These are phyloP conservation scores for Sporothrix sp. DNA, from an alignment of 2,329 filamentous ascomycete species.

Conservation along the genomic window DNA sequence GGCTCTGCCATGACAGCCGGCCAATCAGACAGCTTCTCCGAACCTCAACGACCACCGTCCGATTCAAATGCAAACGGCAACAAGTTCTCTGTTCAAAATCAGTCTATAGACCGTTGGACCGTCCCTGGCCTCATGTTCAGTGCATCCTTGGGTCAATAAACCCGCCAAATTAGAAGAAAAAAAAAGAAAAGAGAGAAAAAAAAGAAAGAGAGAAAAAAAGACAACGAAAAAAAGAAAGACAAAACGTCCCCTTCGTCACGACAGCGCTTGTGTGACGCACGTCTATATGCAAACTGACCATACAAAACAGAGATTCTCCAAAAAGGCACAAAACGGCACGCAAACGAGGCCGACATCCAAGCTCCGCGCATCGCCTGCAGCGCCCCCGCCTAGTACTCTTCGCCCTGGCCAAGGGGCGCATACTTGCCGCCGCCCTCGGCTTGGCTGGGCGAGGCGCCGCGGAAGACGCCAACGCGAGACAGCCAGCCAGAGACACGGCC, in stretches of 20 bases:
- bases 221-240: background rate
- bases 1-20: background rate
- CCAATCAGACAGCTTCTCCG: constrained; percentile 4
- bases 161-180: too few relatives aligned
- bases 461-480: constrained; percentile 30
- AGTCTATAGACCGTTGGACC: background rate
- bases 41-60: too few relatives aligned
- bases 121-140: constrained; percentile 1
- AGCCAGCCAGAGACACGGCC: constrained; percentile 39
- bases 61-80: too few relatives aligned
- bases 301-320: background rate
- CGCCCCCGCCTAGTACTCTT: too few relatives aligned
- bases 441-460: constrained; percentile 25
- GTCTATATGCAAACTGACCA: background rate
- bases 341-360: background rate
- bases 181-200: too few relatives aligned
- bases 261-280: constrained; percentile 1
- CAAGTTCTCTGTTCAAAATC: background rate
- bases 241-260: background rate
- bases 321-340: background rate
- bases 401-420: constrained; percentile 31
- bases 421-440: constrained; percentile 29
- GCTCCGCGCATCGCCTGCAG: background rate
- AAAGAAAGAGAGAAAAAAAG: too few relatives aligned
- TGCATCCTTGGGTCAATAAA: too few relatives aligned